phyloP scores from a whole-genome alignment of 208 protist genomes.

The Herpetomonas samuelpessoai region DNA sequence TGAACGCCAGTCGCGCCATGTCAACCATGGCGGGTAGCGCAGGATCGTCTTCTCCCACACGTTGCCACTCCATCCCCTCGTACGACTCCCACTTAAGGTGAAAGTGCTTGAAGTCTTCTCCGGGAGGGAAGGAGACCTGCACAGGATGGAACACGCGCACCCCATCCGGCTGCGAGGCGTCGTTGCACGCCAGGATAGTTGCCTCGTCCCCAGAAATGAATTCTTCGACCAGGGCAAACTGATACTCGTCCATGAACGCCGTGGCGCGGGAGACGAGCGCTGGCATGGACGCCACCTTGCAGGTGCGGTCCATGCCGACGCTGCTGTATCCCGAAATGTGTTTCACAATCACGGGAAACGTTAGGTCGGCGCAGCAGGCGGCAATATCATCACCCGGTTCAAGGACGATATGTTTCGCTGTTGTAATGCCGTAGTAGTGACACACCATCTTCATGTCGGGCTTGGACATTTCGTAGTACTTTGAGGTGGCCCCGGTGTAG shows the following conservation, averaged over 20 bases:
- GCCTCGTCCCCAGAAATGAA: conserved; percentile 88
- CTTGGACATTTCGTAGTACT: conserved; percentile 89
- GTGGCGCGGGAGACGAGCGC: conserved; percentile 45
- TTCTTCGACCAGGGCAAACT: conserved; percentile 86
- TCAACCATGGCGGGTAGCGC: conserved; percentile 57
- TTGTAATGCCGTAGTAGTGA: conserved; percentile 73
- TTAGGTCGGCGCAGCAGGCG: conserved; percentile 32
- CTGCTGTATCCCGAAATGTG: conserved; percentile 90
- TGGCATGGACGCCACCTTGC: conserved; percentile 70
- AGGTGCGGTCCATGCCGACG: conserved; percentile 88
- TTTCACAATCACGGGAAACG: conserved; percentile 86
- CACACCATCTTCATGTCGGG: conserved; percentile 89
- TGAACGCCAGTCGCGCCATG: conserved; percentile 75
- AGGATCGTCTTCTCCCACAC: conserved; percentile 58
- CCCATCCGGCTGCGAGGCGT: conserved; percentile 60
- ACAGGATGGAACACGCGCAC: conserved; percentile 83
- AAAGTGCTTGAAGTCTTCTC: conserved; percentile 92
- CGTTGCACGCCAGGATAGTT: conserved; percentile 75
- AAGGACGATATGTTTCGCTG: conserved; percentile 58
- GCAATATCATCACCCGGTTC: conserved; percentile 52
- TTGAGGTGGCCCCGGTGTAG: conserved; percentile 86
- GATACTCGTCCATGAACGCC: conserved; percentile 74
- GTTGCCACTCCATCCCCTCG: conserved; percentile 85
- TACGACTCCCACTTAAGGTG: conserved; percentile 89
- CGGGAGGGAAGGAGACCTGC: conserved; percentile 69